Evolutionary conservation across 345 rosid genomes (phyloP).

Genomic region (Brassica carinata): DNA sequence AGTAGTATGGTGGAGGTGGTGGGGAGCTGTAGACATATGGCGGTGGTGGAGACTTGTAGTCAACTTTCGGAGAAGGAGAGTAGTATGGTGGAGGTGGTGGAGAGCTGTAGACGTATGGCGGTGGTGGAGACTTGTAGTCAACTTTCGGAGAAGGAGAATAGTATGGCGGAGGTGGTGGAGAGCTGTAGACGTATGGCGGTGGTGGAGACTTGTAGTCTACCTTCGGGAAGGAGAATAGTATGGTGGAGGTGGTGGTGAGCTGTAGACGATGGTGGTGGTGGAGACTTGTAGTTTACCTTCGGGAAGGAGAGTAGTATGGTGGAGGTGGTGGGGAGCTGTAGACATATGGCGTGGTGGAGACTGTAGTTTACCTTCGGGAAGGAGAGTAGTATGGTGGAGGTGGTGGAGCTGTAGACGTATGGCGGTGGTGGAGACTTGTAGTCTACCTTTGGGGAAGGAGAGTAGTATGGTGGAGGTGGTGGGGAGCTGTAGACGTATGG

Average conservation of each 20-base stretch:
- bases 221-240: too few species aligned
- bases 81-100: too few species aligned
- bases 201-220: too few species aligned
- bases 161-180: too few species aligned
- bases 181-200: too few species aligned
- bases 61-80: too few species aligned
- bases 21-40: neutral
- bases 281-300: neutral
- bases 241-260: neutral
- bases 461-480: neutral
- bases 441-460: neutral
- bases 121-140: too few species aligned
- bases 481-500: neutral
- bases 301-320: too few species aligned
- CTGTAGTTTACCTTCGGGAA: neutral
- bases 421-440: neutral
- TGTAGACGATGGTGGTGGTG: too few species aligned
- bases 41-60: neutral
- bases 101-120: too few species aligned
- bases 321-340: too few species aligned
- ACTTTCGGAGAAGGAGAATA: too few species aligned
- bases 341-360: neutral
- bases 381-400: neutral
- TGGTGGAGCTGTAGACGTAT: neutral
- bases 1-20: neutral